Evolutionary conservation across 495 filamentous ascomycete genomes (phyloP).

Genomic region (Penicillium diatomitis): DNA sequence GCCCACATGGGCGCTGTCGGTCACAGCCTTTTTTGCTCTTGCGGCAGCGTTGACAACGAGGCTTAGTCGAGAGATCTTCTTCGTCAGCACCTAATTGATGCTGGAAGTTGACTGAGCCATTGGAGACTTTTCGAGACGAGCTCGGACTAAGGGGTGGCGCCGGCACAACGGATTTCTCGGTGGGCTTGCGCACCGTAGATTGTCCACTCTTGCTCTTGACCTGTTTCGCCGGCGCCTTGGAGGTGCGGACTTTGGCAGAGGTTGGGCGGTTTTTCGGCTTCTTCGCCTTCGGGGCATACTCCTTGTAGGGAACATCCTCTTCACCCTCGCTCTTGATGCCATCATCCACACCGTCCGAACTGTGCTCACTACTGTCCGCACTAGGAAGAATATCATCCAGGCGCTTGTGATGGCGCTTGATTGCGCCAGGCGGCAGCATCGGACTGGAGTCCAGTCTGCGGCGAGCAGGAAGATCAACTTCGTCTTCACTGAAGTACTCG

Average conservation of each 20-base stretch:
- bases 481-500: slow-evolving; percentile 67
- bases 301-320: slow-evolving; percentile 35
- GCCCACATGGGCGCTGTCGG: slow-evolving; percentile 84
- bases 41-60: slow-evolving; percentile 93
- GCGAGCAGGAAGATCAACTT: slow-evolving; percentile 53
- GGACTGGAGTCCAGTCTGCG: slow-evolving; percentile 52
- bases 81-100: slow-evolving; percentile 71
- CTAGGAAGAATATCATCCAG: slow-evolving; percentile 55
- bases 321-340: slow-evolving; percentile 46
- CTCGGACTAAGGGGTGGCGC: slow-evolving; percentile 41
- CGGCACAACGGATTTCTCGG: slow-evolving; percentile 40
- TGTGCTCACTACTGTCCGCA: slow-evolving; percentile 62
- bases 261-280: slow-evolving; percentile 34
- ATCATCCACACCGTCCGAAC: slow-evolving; percentile 49
- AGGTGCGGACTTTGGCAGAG: slow-evolving; percentile 25
- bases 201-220: slow-evolving; percentile 31
- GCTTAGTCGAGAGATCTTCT: slow-evolving; percentile 85
- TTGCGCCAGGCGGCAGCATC: slow-evolving; percentile 39
- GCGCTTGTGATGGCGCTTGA: slow-evolving; percentile 46
- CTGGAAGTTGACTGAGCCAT: slow-evolving; percentile 58
- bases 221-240: slow-evolving; percentile 32
- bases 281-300: slow-evolving; percentile 35
- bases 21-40: slow-evolving; percentile 99
- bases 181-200: slow-evolving; percentile 38
- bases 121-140: slow-evolving; percentile 68